Percentiles rank a stretch among this genome's conserved stretches.
Evolutionary conservation across 179 eudicot genomes (phyloP).

Genomic region (Camellia oleifera): DNA sequence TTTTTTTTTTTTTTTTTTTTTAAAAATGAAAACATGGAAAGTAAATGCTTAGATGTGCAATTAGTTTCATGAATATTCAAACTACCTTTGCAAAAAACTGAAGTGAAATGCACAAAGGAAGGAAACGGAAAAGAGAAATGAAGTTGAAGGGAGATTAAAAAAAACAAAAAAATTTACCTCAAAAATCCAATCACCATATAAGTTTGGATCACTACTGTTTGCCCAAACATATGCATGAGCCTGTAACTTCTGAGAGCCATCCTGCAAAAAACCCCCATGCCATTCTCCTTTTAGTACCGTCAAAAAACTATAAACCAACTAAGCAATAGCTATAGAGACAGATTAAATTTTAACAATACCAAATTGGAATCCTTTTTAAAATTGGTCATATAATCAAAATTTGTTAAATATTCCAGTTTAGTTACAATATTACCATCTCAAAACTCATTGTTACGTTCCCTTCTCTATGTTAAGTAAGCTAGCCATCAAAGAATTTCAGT

Average conservation of each 20-base stretch:
- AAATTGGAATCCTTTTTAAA: too few relatives aligned
- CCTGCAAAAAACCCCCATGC: slow-evolving; percentile 41
- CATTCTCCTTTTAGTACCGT: not conserved
- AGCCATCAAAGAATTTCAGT: not conserved
- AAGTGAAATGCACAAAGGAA: too few relatives aligned
- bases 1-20: too few relatives aligned
- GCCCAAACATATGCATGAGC: slow-evolving; percentile 77
- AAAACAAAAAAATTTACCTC: slow-evolving; percentile 43
- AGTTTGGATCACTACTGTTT: slow-evolving; percentile 56
- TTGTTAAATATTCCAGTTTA: not conserved
- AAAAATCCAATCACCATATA: slow-evolving; percentile 84
- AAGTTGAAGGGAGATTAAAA: not conserved
- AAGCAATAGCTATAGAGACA: not conserved
- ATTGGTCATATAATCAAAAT: not conserved
- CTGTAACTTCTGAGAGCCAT: slow-evolving; percentile 50
- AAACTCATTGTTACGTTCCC: not conserved
- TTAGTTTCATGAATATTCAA: too few relatives aligned
- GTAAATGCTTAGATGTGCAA: too few relatives aligned
- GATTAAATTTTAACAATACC: not conserved
- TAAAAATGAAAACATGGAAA: too few relatives aligned
- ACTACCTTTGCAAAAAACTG: too few relatives aligned
- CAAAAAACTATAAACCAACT: not conserved
- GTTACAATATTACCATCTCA: not conserved
- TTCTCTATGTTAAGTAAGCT: not conserved
- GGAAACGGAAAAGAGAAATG: too few relatives aligned